Evolutionary conservation across 768 basidiomycete genomes (phyloP).

Genomic region (Suillus brevipes): DNA sequence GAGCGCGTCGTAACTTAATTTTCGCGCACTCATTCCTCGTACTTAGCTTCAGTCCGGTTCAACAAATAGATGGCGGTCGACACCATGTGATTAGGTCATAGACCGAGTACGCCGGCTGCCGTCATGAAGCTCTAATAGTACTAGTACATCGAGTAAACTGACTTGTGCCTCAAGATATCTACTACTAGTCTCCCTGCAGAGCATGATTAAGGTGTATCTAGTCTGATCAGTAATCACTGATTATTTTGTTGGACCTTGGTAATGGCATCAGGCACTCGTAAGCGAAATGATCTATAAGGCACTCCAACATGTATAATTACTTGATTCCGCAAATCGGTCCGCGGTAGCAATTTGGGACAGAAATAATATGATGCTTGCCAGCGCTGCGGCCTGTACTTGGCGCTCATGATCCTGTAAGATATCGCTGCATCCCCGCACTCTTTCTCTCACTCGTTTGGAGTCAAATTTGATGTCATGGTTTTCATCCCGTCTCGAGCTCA

Average conservation of each 20-base stretch:
- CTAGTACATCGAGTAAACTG: not conserved
- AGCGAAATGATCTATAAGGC: constrained; percentile 1
- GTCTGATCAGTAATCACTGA: not conserved
- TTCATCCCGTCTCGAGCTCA: constrained; percentile 5
- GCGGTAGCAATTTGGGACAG: constrained; percentile 15
- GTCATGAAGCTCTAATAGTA: not conserved
- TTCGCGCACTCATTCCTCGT: too few species aligned
- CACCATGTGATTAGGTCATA: not conserved
- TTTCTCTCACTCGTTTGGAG: constrained; percentile 1
- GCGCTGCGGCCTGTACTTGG: not conserved
- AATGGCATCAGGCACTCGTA: not conserved
- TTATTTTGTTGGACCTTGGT: not conserved
- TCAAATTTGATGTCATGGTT: constrained; percentile 24
- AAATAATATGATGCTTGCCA: constrained; percentile 9
- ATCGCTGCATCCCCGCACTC: constrained; percentile 12
- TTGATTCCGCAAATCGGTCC: constrained; percentile 17
- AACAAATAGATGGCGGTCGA: not conserved
- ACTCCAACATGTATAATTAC: not conserved
- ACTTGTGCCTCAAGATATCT: not conserved
- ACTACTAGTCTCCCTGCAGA: not conserved
- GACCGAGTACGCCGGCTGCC: not conserved
- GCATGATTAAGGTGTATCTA: not conserved
- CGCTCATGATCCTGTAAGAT: constrained; percentile 16
- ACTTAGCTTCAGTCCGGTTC: not conserved
- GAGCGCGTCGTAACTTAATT: not conserved